phyloP scores from a whole-genome alignment of 1,284 basidiomycete genomes.

The Wolfiporia cocos region DNA sequence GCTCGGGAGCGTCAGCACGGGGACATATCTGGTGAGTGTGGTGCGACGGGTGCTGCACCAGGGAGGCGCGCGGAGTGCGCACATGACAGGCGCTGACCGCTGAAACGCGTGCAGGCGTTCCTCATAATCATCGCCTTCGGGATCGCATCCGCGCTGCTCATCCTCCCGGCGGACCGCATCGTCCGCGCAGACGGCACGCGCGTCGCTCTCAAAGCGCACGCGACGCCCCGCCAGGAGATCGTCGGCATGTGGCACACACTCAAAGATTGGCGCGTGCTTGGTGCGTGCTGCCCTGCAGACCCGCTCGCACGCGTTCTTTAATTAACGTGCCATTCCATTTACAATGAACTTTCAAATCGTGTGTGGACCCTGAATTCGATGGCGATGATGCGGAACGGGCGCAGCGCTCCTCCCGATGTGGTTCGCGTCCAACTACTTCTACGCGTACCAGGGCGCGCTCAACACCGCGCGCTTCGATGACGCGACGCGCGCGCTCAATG shows the following conservation, averaged over 20 bases:
- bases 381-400: too few relatives aligned
- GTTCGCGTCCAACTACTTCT: slow-evolving; percentile 36
- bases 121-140: slow-evolving; percentile 36
- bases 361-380: too few relatives aligned
- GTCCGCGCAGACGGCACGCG: slow-evolving; percentile 34
- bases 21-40: slow-evolving; percentile 38
- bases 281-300: slow-evolving; percentile 16
- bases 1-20: slow-evolving; percentile 29
- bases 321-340: too few relatives aligned
- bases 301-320: too few relatives aligned
- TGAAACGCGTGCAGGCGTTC: too few relatives aligned
- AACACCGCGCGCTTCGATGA: slow-evolving; percentile 32
- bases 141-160: slow-evolving; percentile 29
- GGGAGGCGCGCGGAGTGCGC: too few relatives aligned
- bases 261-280: slow-evolving; percentile 34
- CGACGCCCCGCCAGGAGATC: slow-evolving; percentile 29
- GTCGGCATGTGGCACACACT: slow-evolving; percentile 27
- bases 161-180: slow-evolving; percentile 32
- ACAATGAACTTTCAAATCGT: too few relatives aligned
- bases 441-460: slow-evolving; percentile 37
- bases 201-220: slow-evolving; percentile 30
- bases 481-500: slow-evolving; percentile 36
- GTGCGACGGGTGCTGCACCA: too few relatives aligned
- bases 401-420: slow-evolving; percentile 36
- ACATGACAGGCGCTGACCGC: too few relatives aligned